Percentiles rank a stretch among this genome's conserved stretches.
Evolutionary conservation across 2,329 filamentous ascomycete species (phyloP).

Genomic region (Podosphaera fusca): DNA sequence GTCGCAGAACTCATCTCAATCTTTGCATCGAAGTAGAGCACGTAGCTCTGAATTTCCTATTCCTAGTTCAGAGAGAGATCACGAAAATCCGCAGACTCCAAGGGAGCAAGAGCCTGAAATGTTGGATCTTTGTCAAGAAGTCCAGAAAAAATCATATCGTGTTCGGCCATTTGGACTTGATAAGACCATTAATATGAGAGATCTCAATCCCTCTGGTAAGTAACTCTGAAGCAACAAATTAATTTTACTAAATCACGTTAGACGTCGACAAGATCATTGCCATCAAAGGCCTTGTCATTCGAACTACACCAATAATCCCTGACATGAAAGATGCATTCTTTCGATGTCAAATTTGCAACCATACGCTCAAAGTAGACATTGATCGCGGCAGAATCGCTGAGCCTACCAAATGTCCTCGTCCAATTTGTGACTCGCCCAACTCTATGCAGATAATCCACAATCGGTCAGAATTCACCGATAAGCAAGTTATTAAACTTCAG

Average conservation of each 20-base stretch:
- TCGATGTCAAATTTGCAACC: constrained; percentile 79
- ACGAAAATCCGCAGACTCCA: constrained; percentile 22
- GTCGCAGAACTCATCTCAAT: constrained; percentile 29
- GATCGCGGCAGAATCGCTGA: constrained; percentile 93
- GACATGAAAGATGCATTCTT: constrained; percentile 99
- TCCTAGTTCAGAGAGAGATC: constrained; percentile 54
- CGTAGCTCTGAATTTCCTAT: constrained; percentile 54
- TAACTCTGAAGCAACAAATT: neutral
- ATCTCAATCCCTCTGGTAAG: constrained; percentile 66
- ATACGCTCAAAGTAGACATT: constrained; percentile 73
- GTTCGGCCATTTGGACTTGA: constrained; percentile 80
- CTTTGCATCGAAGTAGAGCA: constrained; percentile 22
- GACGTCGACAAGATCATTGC: constrained; percentile 93
- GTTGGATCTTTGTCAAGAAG: constrained; percentile 52
- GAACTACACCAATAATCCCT: constrained; percentile 85
- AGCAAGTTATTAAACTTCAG: constrained; percentile 96
- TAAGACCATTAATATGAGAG: constrained; percentile 69
- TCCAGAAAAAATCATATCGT: constrained; percentile 59
- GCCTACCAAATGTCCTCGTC: constrained; percentile 69
- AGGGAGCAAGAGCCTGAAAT: constrained; percentile 23
- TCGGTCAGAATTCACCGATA: constrained; percentile 80
- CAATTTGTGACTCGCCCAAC: constrained; percentile 62
- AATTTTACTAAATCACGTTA: constrained; percentile 15
- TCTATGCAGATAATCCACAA: constrained; percentile 99
- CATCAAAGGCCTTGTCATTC: constrained; percentile 88